Evolutionary conservation across 148 eudicot species (phyloP).

Genomic region (Rhododendron griersonianum): DNA sequence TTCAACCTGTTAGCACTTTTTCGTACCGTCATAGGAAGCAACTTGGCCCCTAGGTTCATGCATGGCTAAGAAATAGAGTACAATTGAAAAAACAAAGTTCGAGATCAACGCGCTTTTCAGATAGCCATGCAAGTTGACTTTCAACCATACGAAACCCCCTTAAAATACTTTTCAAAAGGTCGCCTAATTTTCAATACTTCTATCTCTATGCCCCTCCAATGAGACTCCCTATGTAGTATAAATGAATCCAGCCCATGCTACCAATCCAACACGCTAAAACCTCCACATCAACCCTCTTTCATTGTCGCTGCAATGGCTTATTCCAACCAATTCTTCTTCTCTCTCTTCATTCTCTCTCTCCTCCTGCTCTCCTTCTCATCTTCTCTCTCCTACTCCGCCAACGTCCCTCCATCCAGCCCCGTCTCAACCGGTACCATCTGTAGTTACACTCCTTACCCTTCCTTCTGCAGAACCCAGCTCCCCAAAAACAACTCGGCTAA

Average conservation of each 20-base stretch:
- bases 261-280: neutral
- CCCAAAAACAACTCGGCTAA: neutral
- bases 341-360: neutral
- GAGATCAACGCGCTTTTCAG: slow-evolving; percentile 17
- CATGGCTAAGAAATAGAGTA: neutral
- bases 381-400: too few species aligned
- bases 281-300: neutral
- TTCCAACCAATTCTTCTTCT: neutral
- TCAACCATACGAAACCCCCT: neutral
- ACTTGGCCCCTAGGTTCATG: neutral
- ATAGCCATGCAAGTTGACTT: slow-evolving; percentile 22
- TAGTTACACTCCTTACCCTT: neutral
- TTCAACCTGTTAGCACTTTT: neutral
- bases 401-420: neutral
- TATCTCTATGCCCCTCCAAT: neutral
- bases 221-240: neutral
- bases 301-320: neutral
- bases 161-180: neutral
- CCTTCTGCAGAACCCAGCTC: slow-evolving; percentile 4
- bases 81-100: neutral
- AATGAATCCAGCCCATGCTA: neutral
- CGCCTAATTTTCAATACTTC: neutral
- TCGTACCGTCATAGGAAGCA: neutral
- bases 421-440: neutral
- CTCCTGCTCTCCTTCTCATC: neutral